These are phyloP conservation scores for Termitomyces bulborhizus DNA, from an alignment of 768 basidiomycete species.

Conservation along the genomic window DNA sequence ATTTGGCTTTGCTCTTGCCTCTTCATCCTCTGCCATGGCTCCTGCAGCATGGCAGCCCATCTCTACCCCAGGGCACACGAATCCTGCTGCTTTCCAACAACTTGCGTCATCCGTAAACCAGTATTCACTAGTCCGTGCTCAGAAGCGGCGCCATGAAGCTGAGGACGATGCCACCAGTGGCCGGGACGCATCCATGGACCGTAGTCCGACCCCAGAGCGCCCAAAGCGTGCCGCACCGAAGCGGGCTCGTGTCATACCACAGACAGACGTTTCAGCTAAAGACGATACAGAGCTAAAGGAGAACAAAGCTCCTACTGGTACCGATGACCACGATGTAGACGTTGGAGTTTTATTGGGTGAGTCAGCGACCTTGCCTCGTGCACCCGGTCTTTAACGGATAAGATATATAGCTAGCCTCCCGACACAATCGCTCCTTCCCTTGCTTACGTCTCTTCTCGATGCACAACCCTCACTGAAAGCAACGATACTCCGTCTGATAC, in stretches of 20 bases:
- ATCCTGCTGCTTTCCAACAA: slow-evolving; percentile 49
- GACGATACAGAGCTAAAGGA: slow-evolving; percentile 42
- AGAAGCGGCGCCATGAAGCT: slow-evolving; percentile 61
- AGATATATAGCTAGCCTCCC: slow-evolving; percentile 66
- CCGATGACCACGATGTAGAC: slow-evolving; percentile 61
- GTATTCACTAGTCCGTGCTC: slow-evolving; percentile 31
- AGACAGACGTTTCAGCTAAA: slow-evolving; percentile 25
- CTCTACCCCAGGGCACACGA: slow-evolving; percentile 40
- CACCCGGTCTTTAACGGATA: slow-evolving; percentile 8
- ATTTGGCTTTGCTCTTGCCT: slow-evolving; percentile 64
- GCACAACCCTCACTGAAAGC: slow-evolving; percentile 68
- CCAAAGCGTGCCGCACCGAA: slow-evolving; percentile 66
- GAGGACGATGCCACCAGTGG: slow-evolving; percentile 50
- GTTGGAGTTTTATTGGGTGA: slow-evolving; percentile 76
- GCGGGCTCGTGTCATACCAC: slow-evolving; percentile 44
- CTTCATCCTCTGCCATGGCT: slow-evolving; percentile 33
- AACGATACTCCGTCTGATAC: slow-evolving; percentile 68
- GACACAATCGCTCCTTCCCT: slow-evolving; percentile 66
- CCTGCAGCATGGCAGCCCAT: slow-evolving; percentile 41
- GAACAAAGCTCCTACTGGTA: slow-evolving; percentile 30
- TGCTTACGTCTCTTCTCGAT: slow-evolving; percentile 63
- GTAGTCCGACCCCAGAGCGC: slow-evolving; percentile 79
- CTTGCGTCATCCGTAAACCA: slow-evolving; percentile 46
- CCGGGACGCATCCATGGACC: slow-evolving; percentile 74
- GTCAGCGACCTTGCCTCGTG: slow-evolving; percentile 18